Percentiles rank a stretch among this genome's conserved stretches.
Conservation (phyloP, 169 alveolate genomes). For the Cryptosporidium meleagridis region DNA sequence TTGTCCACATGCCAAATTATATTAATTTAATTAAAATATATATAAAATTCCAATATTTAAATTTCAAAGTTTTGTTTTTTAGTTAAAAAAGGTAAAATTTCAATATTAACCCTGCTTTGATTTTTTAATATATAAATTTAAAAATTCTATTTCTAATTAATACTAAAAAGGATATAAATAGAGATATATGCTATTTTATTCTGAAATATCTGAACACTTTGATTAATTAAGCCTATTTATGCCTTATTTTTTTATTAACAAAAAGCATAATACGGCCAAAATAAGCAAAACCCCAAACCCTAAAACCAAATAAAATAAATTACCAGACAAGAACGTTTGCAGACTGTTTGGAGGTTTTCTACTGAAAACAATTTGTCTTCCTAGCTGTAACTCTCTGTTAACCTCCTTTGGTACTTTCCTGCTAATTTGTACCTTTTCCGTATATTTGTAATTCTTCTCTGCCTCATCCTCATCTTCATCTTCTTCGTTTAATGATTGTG, state of each 20-base stretch:
- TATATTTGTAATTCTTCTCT: background rate
- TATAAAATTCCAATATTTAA: background rate
- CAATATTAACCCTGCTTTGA: background rate
- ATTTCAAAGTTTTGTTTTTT: background rate
- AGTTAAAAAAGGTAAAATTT: background rate
- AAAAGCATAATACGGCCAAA: background rate
- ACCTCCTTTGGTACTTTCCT: background rate
- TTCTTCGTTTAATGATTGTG: background rate
- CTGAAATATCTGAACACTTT: background rate
- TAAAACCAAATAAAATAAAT: background rate
- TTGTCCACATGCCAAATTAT: constrained; percentile 15
- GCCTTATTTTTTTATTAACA: background rate
- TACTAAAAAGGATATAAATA: too few species aligned
- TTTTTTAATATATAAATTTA: too few species aligned
- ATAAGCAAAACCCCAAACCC: background rate
- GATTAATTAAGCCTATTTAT: background rate
- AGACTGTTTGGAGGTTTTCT: background rate
- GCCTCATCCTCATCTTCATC: background rate
- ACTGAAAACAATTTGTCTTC: background rate
- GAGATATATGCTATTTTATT: background rate
- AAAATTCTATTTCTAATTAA: background rate
- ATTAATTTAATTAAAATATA: background rate
- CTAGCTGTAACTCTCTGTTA: background rate
- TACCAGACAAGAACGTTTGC: background rate
- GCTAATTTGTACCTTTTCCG: constrained; percentile 1